Evolutionary conservation across 306 rosid species (phyloP).

Genomic region (Lathyrus sativus): DNA sequence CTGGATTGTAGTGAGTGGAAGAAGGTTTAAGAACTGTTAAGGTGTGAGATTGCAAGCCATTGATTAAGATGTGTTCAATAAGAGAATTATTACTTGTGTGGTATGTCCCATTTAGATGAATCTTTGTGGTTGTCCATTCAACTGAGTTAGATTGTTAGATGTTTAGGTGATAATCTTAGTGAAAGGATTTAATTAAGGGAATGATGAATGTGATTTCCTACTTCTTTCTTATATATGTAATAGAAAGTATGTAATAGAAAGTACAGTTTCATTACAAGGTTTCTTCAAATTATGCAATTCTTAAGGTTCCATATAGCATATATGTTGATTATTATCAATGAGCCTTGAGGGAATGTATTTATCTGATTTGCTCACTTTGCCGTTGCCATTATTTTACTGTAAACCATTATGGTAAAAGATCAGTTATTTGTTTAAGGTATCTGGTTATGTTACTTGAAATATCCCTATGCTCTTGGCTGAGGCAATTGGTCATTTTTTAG

Average conservation of each 20-base stretch:
- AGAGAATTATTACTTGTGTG: not conserved
- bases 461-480: constrained; percentile 12
- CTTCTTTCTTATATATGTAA: not conserved
- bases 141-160: constrained; percentile 19
- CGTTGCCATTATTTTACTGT: not conserved
- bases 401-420: constrained; percentile 1
- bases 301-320: constrained; percentile 10
- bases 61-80: not conserved
- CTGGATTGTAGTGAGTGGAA: constrained; percentile 14
- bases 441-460: constrained; percentile 11
- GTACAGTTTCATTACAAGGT: not conserved
- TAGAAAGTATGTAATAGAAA: too few relatives aligned
- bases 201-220: constrained; percentile 9
- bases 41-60: constrained; percentile 26
- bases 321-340: not conserved
- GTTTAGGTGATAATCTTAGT: constrained; percentile 5
- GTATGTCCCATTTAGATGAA: not conserved
- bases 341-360: constrained; percentile 21
- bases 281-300: constrained; percentile 3
- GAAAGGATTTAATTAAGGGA: constrained; percentile 14
- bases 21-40: constrained; percentile 23
- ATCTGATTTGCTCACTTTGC: constrained; percentile 25
- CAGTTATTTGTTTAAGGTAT: constrained; percentile 7
- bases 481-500: not conserved
- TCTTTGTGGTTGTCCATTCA: constrained; percentile 10